These are phyloP conservation scores for Globisporangium apiculatum DNA, from an alignment of 352 stramenopile species.

Conservation along the genomic window DNA sequence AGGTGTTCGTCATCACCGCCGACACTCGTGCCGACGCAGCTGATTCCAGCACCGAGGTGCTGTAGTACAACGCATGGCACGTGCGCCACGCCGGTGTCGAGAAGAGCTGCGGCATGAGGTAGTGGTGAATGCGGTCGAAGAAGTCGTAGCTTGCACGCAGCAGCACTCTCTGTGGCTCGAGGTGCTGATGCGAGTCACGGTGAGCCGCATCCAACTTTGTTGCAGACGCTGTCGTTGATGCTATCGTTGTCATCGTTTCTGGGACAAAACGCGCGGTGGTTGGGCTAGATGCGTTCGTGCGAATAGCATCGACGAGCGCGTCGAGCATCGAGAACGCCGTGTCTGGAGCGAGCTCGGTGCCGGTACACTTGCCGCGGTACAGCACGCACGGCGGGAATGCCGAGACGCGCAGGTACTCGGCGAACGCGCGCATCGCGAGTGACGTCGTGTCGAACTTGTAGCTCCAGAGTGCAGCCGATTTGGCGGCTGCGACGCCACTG, in stretches of 20 bases:
- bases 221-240: no score
- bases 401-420: conserved; percentile 3
- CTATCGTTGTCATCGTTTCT: neutral
- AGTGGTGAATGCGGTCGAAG: conserved; percentile 14
- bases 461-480: conserved; percentile 6
- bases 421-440: conserved; percentile 5
- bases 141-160: conserved; percentile 1
- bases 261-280: neutral
- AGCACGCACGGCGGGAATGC: conserved; percentile 5
- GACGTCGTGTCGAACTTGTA: conserved; percentile 16
- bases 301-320: neutral
- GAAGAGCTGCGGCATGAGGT: conserved; percentile 8
- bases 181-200: neutral
- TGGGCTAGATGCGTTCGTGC: neutral
- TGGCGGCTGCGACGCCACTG: neutral
- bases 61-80: conserved; percentile 6
- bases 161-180: neutral
- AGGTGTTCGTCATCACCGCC: neutral
- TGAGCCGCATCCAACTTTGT: no score
- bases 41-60: neutral
- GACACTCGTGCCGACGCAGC: neutral
- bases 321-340: conserved; percentile 2
- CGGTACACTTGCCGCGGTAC: neutral
- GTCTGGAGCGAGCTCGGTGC: neutral
- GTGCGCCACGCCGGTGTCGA: conserved; percentile 3